Base-by-base conservation (phyloP, 768 basidiomycete species). In the Pulveroboletus sp. region DNA sequence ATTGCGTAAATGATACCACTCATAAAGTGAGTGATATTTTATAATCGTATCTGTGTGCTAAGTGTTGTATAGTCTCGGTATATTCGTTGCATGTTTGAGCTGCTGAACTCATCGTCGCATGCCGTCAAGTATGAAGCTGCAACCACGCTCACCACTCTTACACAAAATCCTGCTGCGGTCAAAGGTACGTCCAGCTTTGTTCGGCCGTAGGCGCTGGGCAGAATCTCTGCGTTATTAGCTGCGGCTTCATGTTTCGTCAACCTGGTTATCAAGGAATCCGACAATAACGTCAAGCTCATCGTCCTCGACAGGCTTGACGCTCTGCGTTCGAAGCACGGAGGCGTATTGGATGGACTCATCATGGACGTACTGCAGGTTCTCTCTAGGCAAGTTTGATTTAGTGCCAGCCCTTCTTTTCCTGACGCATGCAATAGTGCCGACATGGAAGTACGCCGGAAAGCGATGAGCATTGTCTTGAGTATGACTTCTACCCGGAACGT, bases 271-370 rank as follows among this genome's bases (percentile, higher is more conserved):
- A 95, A 94, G 71, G 95, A 98, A 70, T 92, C 93, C 2, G 95
- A 98, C 72, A 99, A 98, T 72, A 99, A 99, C 60, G 95, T 97
- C 68, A 98, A 97, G 70, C 80, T 97, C 38, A 98, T 98, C 51
- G 95, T 98, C 16, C 77, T 99, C 22, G 90, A 95, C 63, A 84
- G 96, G 38, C 78, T 99, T 30, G 90, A 97, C 47, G 71, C 69
- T 29, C 76, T 99, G 19, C 81, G 90, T 37, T 74, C 82, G 5
- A 90, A 85, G 62, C 93, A 97, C 67, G 93, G 90, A 16, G 83
- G 83, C 59, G 83, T 97, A 31, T 73, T 98, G 34, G 93, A 98
- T 62, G 78, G 83, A 12, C 79, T 97, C 44, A 93, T 93, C 54
- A 94, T 96, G 90, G 96, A 99, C 59, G 81, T 99, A 36, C 78